These are phyloP conservation scores for Nicotiana tabacum DNA, from an alignment of 257 asterid species.

Conservation along the genomic window DNA sequence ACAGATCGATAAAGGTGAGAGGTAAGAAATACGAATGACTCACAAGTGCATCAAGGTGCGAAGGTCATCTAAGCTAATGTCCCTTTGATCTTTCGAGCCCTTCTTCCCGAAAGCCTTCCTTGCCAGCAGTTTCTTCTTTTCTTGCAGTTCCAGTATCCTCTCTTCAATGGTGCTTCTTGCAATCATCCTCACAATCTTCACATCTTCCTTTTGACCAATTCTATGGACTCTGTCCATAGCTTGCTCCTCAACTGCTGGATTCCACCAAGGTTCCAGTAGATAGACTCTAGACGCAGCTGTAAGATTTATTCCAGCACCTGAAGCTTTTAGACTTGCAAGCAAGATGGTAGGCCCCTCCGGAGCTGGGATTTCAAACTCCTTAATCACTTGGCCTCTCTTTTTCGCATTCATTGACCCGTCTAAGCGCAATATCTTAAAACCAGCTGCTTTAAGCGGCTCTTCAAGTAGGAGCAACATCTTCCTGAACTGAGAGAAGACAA, in stretches of 20 bases:
- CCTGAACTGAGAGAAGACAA: conserved; percentile 77
- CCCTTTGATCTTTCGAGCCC: conserved; percentile 42
- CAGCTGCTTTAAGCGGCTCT: conserved; percentile 54
- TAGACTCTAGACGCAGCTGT: conserved; percentile 79
- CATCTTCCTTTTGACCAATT: conserved; percentile 74
- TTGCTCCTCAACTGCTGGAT: conserved; percentile 91
- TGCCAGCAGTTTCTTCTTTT: conserved; percentile 60
- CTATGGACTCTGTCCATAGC: conserved; percentile 96
- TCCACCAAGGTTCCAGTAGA: conserved; percentile 97
- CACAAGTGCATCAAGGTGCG: conserved; percentile 60
- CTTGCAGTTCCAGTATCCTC: conserved; percentile 70
- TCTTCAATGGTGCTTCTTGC: conserved; percentile 74
- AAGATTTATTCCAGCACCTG: conserved; percentile 74
- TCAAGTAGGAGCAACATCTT: conserved; percentile 72
- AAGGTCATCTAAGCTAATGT: conserved; percentile 60
- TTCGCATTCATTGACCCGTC: conserved; percentile 77
- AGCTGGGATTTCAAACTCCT: conserved; percentile 47
- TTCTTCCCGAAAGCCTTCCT: conserved; percentile 55
- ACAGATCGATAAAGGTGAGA: not conserved
- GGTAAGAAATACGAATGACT: not conserved
- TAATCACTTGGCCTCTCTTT: conserved; percentile 51
- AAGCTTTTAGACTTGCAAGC: conserved; percentile 84
- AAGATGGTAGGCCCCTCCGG: conserved; percentile 69
- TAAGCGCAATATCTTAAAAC: conserved; percentile 58
- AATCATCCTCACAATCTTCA: conserved; percentile 69